Conservation (phyloP, 139 green algal species). For the Coelastrella sp. region DNA sequence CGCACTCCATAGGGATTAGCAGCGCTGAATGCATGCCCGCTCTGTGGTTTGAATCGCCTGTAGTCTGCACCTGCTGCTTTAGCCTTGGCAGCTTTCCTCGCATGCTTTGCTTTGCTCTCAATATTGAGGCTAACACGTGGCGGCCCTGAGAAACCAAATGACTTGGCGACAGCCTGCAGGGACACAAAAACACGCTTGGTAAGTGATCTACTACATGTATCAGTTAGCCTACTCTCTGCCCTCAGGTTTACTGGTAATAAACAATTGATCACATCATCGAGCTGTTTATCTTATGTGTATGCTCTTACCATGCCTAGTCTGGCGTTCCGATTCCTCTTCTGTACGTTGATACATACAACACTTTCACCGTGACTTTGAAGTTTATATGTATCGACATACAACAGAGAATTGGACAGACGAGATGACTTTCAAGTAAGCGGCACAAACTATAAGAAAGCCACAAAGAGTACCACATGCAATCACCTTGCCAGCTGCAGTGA, state of each 20-base stretch:
- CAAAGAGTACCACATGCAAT: not conserved
- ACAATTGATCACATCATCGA: not conserved
- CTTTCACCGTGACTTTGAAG: too few species aligned
- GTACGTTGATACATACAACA: too few species aligned
- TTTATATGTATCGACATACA: too few species aligned
- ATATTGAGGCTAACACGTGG: conserved; percentile 93
- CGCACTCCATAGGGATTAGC: conserved; percentile 90
- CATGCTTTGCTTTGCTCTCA: conserved; percentile 84
- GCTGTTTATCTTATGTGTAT: too few species aligned
- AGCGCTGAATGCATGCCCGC: conserved; percentile 88
- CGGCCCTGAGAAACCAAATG: conserved; percentile 93
- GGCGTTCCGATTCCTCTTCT: too few species aligned
- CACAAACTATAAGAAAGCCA: not conserved
- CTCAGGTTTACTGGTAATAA: too few species aligned
- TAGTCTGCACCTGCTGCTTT: conserved; percentile 54
- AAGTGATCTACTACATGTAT: not conserved
- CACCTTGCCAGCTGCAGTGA: not conserved
- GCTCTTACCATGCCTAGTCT: too few species aligned
- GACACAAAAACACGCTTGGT: not conserved
- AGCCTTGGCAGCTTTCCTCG: conserved; percentile 69
- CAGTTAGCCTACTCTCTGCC: too few species aligned
- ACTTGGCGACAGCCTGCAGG: conserved; percentile 79
- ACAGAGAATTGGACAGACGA: too few species aligned
- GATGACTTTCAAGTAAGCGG: not conserved
- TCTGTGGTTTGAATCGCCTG: conserved; percentile 46